Base-by-base conservation (phyloP, 495 filamentous ascomycete species). In the Lasiosphaeria ovina region DNA sequence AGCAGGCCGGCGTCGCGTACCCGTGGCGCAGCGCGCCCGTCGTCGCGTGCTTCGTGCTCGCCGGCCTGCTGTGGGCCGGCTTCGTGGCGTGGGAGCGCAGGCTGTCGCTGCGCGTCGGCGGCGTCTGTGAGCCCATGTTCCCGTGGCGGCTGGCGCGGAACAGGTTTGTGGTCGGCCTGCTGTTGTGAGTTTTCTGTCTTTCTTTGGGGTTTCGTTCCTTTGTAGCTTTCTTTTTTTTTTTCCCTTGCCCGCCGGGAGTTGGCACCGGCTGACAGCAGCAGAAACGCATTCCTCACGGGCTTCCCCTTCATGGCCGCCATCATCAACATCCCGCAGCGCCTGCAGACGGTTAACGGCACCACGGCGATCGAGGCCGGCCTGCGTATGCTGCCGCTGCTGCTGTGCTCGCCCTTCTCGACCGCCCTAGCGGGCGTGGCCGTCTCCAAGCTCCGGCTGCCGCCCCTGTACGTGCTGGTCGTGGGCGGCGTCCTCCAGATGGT, bases 381-480 rank as follows among this genome's bases (percentile, higher is more conserved):
- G 14, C 55, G 55, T 32, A 36, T 87, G 49, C 61, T 83, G 10
- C 78, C 78, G 5, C 71, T 79, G 3, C 59, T 79, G 0, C 74
- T 71, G 60, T 65, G 35, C 56, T 77, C 53, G 32, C 75, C 76
- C 4, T 54, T 77, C 14, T 72, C 76, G 1, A 78, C 78, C 3
- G 71, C 62, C 2, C 44, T 76, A 17, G 58, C 75, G 35, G 74
- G 71, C 24, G 42, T 76, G 8, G 56, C 75, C n/a, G 57, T 59
- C 3, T 60, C 59, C 0, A 77, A 69, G 58, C 58, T 76, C 54
- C 58, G 74, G 47, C 66, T 79, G 16, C 73, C 76, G 4, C 78
- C 81, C 4, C 57, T 77, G 12, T 80, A 80, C 60, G 66, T 79
- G 10, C 54, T 84, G 6, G 60, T 83, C 4, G 61, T 74, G 35